Evolutionary conservation across 768 basidiomycete genomes (phyloP), one percentile per base, ranked within the genome.

Genomic region (Tulasnella sp.): DNA sequence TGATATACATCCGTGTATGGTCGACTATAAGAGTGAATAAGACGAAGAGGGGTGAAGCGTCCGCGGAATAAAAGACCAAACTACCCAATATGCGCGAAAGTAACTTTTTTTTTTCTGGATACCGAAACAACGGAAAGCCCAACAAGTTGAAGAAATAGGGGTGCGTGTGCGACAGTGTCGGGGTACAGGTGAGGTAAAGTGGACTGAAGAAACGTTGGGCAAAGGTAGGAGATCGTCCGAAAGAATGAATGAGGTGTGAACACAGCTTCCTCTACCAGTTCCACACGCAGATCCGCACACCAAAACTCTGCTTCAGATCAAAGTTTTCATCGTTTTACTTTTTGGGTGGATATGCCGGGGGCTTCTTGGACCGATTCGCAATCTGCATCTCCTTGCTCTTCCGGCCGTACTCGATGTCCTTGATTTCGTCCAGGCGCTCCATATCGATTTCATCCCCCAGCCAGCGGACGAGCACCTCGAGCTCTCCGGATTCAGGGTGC

Each of bases 301-400:
- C 37, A 12, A 12, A 39, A 39, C 37, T 12, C 50, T 34, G 15
- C 32, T 52, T 52, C 50, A 52, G 37, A 52, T 17, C 6, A 48
- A 32, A 48, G 27, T 25, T 48, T 48, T 48, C 34, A n/a, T 46
- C 4, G 45, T 46, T 46, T 15, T 23, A 8, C 19, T 48, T 31
- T 48, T 48, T 32, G 34, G n/a, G 29, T 48, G n/a, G 46, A 48
- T n/a, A n/a, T 17, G 27, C 46, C 14, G 46, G 34, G 29, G 46
- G 46, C 27, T 48, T 57, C 55, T 43, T 43, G 19, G 42, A 32
- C 55, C 37, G 45, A 4, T 46, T 6, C 15, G 55, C 55, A 11
- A 57, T 57, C 31, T 45, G 42, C 43, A 57, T 43, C 27, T 57
- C 55, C 35, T 49, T 57, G 35, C 55, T 57, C 55, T 57, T 57